Base-by-base conservation (phyloP, 2,329 filamentous ascomycete species). In the Endocalyx cinctus region DNA sequence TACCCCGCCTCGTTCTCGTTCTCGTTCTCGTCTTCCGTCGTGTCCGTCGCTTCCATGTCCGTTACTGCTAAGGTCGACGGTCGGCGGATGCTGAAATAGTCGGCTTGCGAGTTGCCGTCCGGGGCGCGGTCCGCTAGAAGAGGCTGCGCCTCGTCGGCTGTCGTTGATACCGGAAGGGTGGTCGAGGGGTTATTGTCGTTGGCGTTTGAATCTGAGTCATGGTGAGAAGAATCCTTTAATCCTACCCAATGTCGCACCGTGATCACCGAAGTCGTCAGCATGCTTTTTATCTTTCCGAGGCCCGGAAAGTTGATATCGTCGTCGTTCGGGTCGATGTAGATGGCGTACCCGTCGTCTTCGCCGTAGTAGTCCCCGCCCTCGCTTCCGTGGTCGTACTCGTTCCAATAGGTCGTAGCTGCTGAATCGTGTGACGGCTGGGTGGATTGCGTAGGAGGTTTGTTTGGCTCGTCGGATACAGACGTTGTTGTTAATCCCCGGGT, bases 351-450 rank as follows among this genome's bases (percentile, higher is more conserved):
- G 18, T 77, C 73, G 22, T 75, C 72, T 27, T 78, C 70, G 11
- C 70, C 62, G 3, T 72, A 77, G 31, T 47, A 33, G 27, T 48
- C 44, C 8, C 70, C 74, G 3, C 61, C 64, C 34, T 88, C 84
- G 54, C 86, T 87, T 7, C 84, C 84, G 53, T 89, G 65, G 46
- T 94, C 87, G 57, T 90, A 92, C 57, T 94, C 87, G 57, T 86
- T 90, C 86, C 87, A 94, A 54, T 90, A 92, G 16, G 40, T 39
- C 27, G 41, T 26, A 12, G 41, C 35, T 31, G 10, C 39, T n/a
- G 20, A 8, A 8, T 8, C 8, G 20, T 23, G 20, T 8, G 8
- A n/a, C 20, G 8, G 8, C 8, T 23, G n/a, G n/a, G 20, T 23
- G 20, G 20, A 8, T n/a, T n/a, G n/a, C n/a, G n/a, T n/a, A n/a